Percentiles rank a stretch among this genome's conserved stretches.
phyloP scores from a whole-genome alignment of 1,284 basidiomycete species.

The Ustilago trichophora region DNA sequence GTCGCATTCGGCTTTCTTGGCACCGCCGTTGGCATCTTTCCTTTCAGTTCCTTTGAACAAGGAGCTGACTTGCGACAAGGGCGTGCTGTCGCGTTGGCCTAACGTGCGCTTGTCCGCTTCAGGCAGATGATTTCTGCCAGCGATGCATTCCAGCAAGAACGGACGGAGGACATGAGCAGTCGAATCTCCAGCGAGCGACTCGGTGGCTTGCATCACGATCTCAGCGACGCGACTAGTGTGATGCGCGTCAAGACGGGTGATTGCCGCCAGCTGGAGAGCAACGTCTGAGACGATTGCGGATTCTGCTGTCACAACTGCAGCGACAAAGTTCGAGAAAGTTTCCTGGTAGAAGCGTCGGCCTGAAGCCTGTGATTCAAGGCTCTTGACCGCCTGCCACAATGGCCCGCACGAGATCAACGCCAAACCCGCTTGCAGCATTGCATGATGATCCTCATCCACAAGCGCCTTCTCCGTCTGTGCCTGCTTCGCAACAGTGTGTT shows the following conservation, averaged over 20 bases:
- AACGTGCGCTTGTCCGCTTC: neutral
- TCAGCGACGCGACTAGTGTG: constrained; percentile 18
- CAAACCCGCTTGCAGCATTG: constrained; percentile 12
- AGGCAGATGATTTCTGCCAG: constrained; percentile 17
- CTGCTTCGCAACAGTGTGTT: neutral
- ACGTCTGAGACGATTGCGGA: neutral
- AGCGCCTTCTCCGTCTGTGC: neutral
- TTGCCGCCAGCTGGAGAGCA: constrained; percentile 18
- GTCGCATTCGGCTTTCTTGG: constrained; percentile 31
- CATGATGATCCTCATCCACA: too few relatives aligned
- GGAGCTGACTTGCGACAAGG: constrained; percentile 16
- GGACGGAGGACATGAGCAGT: constrained; percentile 11
- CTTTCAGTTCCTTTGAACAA: constrained; percentile 20
- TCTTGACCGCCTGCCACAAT: constrained; percentile 21
- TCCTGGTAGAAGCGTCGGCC: constrained; percentile 14
- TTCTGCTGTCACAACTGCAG: constrained; percentile 7
- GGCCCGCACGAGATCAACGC: constrained; percentile 18
- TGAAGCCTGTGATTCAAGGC: constrained; percentile 18
- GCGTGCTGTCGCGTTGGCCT: constrained; percentile 3
- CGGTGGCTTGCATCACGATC: constrained; percentile 5
- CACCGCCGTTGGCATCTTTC: too few relatives aligned
- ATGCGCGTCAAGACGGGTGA: constrained; percentile 22
- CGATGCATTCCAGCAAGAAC: constrained; percentile 20
- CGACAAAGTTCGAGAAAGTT: constrained; percentile 33
- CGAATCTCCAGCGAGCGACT: neutral